Conservation (phyloP, 805 yeast species). For the Clavispora asparagi region DNA sequence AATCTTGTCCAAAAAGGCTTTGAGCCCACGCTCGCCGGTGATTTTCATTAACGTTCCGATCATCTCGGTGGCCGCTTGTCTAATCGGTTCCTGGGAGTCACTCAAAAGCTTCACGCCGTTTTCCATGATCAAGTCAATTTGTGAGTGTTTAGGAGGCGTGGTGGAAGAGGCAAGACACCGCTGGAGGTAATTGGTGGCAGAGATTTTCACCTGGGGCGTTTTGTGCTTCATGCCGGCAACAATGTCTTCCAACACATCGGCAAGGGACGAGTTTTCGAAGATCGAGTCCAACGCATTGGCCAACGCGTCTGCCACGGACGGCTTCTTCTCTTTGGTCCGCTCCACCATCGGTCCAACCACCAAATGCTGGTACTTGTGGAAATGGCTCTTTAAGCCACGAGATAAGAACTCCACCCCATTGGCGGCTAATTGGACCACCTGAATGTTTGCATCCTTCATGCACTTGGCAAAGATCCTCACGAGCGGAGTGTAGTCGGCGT, state of each 20-base stretch:
- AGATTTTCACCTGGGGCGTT: constrained; percentile 77
- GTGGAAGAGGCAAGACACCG: constrained; percentile 54
- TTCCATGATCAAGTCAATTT: constrained; percentile 54
- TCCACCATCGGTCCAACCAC: constrained; percentile 66
- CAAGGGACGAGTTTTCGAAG: constrained; percentile 44
- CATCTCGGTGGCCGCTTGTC: constrained; percentile 71
- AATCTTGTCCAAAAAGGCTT: constrained; percentile 55
- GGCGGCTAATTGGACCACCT: constrained; percentile 78
- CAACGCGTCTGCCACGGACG: constrained; percentile 69
- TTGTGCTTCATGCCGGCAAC: constrained; percentile 62
- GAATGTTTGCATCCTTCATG: constrained; percentile 83
- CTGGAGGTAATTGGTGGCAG: constrained; percentile 59
- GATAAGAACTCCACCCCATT: constrained; percentile 58
- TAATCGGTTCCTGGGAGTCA: constrained; percentile 81
- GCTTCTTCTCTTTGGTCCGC: constrained; percentile 84
- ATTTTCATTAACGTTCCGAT: constrained; percentile 80
- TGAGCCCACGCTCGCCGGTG: constrained; percentile 68
- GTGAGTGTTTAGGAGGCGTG: constrained; percentile 44
- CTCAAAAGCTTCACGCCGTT: constrained; percentile 57
- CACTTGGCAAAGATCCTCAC: constrained; percentile 62
- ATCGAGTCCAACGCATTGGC: constrained; percentile 60
- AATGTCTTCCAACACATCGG: constrained; percentile 56
- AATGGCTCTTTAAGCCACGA: constrained; percentile 56
- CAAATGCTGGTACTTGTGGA: constrained; percentile 47
- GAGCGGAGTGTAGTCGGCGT: constrained; percentile 63